Evolutionary conservation across 2,329 filamentous ascomycete species (phyloP).

Genomic region (Incumbomyces delicatus): DNA sequence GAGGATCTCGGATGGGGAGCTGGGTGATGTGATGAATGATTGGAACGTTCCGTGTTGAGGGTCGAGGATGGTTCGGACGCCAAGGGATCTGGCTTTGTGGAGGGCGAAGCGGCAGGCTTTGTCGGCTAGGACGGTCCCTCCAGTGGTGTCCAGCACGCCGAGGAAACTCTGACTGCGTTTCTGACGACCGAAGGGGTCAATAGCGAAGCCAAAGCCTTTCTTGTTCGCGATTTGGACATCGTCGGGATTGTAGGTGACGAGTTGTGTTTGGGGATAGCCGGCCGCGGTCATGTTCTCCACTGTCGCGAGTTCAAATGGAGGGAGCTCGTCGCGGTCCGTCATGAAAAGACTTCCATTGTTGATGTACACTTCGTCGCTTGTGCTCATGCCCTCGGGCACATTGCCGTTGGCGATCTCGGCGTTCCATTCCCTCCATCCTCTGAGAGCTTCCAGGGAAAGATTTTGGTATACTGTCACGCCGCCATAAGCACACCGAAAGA

Average conservation of each 20-base stretch:
- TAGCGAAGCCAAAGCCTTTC: slow-evolving; percentile 23
- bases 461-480: slow-evolving; percentile 39
- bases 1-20: slow-evolving; percentile 22
- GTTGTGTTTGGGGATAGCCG: slow-evolving; percentile 28
- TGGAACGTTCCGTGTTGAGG: slow-evolving; percentile 4
- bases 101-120: slow-evolving; percentile 39
- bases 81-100: slow-evolving; percentile 32
- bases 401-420: slow-evolving; percentile 25
- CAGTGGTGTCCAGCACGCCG: slow-evolving; percentile 39
- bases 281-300: slow-evolving; percentile 29
- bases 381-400: slow-evolving; percentile 30
- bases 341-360: slow-evolving; percentile 28
- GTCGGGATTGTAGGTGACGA: slow-evolving; percentile 24
- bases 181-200: slow-evolving; percentile 29
- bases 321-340: slow-evolving; percentile 8
- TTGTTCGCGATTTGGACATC: slow-evolving; percentile 24
- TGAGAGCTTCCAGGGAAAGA: slow-evolving; percentile 35
- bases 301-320: slow-evolving; percentile 28
- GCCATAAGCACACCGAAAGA: slow-evolving; percentile 33
- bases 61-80: slow-evolving; percentile 35
- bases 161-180: slow-evolving; percentile 18
- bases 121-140: slow-evolving; percentile 38
- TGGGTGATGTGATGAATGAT: slow-evolving; percentile 22
- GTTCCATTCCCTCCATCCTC: slow-evolving; percentile 40
- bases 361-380: slow-evolving; percentile 29